These are phyloP conservation scores for Poa pratensis DNA, from an alignment of 176 grass and related monocot genomes.

Conservation along the genomic window DNA sequence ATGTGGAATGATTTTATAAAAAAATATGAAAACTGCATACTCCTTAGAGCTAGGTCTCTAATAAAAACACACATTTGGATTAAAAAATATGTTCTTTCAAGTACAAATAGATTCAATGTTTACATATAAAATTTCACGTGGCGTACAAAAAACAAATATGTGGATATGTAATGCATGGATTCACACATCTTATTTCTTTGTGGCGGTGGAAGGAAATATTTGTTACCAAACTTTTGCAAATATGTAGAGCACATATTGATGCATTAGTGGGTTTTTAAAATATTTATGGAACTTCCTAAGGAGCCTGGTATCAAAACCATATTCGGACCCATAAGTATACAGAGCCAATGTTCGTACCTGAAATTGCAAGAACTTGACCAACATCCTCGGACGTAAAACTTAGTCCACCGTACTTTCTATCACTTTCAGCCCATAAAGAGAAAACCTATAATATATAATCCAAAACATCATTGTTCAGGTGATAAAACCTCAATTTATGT, in stretches of 20 bases:
- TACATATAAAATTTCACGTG: too few relatives aligned
- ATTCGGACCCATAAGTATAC: not conserved
- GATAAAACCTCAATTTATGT: not conserved
- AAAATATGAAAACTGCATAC: too few relatives aligned
- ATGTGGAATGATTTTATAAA: not conserved
- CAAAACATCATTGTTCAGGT: not conserved
- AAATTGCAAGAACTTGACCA: constrained; percentile 53
- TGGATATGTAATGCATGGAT: not conserved
- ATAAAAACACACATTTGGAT: too few relatives aligned
- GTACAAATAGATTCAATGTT: not conserved
- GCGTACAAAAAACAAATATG: too few relatives aligned
- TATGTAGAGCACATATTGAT: not conserved
- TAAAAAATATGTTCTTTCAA: too few relatives aligned
- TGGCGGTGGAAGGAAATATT: not conserved
- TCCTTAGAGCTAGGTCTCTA: too few relatives aligned
- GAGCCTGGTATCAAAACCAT: not conserved
- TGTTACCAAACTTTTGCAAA: not conserved
- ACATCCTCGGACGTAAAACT: constrained; percentile 56
- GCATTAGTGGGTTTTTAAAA: not conserved
- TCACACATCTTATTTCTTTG: not conserved
- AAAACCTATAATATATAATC: constrained; percentile 44
- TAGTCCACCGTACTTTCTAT: constrained; percentile 57
- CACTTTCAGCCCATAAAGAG: constrained; percentile 61
- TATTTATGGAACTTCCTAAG: not conserved
- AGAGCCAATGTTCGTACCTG: constrained; percentile 26